Percentiles rank a stretch among this genome's conserved stretches.
These are phyloP conservation scores for Mycena latifolia DNA, from an alignment of 768 basidiomycete genomes.

Conservation along the genomic window DNA sequence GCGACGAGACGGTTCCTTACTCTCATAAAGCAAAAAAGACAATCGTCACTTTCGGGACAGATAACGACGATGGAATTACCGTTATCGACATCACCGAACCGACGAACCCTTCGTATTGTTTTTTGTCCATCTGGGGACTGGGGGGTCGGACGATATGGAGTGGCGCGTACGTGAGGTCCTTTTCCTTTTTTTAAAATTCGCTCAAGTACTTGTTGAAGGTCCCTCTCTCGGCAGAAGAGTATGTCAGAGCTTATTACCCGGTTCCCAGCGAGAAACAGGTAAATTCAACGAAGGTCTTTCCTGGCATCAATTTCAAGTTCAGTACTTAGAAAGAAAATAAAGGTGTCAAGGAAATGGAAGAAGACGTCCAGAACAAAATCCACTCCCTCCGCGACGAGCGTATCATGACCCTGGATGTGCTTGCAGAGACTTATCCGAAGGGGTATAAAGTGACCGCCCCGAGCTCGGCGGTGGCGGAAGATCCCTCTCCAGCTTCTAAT, in stretches of 20 bases:
- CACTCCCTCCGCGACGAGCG: constrained; percentile 32
- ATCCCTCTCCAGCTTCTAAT: neutral
- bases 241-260: constrained; percentile 36
- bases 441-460: constrained; percentile 29
- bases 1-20: constrained; percentile 49
- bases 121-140: constrained; percentile 20
- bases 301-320: neutral
- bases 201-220: neutral
- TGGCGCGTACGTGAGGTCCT: constrained; percentile 4
- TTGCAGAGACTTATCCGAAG: constrained; percentile 42
- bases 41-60: constrained; percentile 41
- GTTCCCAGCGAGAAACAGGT: constrained; percentile 11
- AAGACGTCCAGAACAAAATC: constrained; percentile 29
- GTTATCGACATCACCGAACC: constrained; percentile 46
- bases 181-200: neutral
- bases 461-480: neutral
- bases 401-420: constrained; percentile 36
- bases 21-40: constrained; percentile 48
- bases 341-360: constrained; percentile 22
- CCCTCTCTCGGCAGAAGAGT: constrained; percentile 37
- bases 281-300: neutral
- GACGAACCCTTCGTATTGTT: constrained; percentile 41
- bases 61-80: constrained; percentile 47
- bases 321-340: constrained; percentile 7
- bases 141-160: too few species aligned